Evolutionary conservation across 2,329 filamentous ascomycete species (phyloP), one percentile per base, ranked within the genome.

Genomic region (Fusarium sublunatum): DNA sequence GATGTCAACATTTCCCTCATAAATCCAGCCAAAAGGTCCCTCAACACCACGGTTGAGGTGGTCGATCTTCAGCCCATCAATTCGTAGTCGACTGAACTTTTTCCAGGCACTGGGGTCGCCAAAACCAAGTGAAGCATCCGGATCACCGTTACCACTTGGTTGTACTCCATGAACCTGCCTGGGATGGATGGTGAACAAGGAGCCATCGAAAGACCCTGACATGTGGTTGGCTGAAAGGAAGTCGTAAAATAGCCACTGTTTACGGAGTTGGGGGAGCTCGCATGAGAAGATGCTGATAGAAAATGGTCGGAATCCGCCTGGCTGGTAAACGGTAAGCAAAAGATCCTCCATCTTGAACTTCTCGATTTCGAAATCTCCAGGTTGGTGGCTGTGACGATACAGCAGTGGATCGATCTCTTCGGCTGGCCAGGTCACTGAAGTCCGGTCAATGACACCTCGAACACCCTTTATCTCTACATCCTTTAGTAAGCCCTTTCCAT

Each of bases 171-270:
- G 93, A 6, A 91, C 89, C 76, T 98, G 95, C 15, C 93, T 87
- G 5, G 94, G 95, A 75, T 99, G 95, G 42, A 99, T 97, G 0
- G 93, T 98, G 75, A 99, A 99, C 3, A 99, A 83, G 0, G 95
- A 98, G 52, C 95, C 92, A 72, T 99, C 95, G 69, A 91, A 97
- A 1, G 93, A 95, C 2, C 95, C 95, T 11, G 92, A 97, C 87
- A 98, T 96, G 76, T 95, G 94, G 72, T 92, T 97, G 15, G 95
- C 95, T 1, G 91, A 95, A 26, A 99, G 79, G 68, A 99, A 96
- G 75, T 99, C 95, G 79, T 99, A 99, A 75, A 98, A 97, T 0
- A 99, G 83, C 91, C 93, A 99, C 72, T 96, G 94, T 73, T 97
- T 98, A 48, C 95, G 87, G 42, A 99, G 80, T 70, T 95, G 91